phyloP scores from a whole-genome alignment of 768 basidiomycete genomes.

The Kwoniella sp. region DNA sequence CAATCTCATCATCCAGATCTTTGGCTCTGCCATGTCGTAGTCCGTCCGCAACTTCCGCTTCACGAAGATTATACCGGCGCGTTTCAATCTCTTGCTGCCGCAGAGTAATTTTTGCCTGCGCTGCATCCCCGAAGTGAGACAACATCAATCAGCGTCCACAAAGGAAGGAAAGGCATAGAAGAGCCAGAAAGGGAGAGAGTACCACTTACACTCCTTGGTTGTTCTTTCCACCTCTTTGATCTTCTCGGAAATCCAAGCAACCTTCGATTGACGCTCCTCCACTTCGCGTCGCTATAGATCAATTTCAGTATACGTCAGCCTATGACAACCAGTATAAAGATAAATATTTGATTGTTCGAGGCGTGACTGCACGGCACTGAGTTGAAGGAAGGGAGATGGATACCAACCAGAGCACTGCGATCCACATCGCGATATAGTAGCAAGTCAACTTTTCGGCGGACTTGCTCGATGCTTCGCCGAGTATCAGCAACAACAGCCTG shows the following conservation, averaged over 20 bases:
- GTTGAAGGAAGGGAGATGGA: too few species aligned
- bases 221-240: constrained; percentile 58
- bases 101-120: constrained; percentile 54
- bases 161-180: too few species aligned
- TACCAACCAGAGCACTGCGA: constrained; percentile 55
- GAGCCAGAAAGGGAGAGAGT: too few species aligned
- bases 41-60: constrained; percentile 33
- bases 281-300: constrained; percentile 69
- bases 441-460: constrained; percentile 55
- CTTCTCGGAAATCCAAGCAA: constrained; percentile 62
- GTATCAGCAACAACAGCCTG: constrained; percentile 59
- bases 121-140: background rate
- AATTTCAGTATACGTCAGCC: too few species aligned
- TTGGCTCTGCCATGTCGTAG: constrained; percentile 13
- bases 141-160: background rate
- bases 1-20: constrained; percentile 29
- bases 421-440: constrained; percentile 57
- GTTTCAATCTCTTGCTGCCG: constrained; percentile 56
- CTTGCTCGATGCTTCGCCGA: constrained; percentile 52
- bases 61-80: constrained; percentile 59
- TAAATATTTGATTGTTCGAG: too few species aligned
- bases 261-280: constrained; percentile 65
- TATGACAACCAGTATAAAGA: too few species aligned
- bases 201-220: constrained; percentile 59
- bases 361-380: too few species aligned